These are phyloP conservation scores for Acer negundo DNA, from an alignment of 345 rosid species.

Conservation along the genomic window DNA sequence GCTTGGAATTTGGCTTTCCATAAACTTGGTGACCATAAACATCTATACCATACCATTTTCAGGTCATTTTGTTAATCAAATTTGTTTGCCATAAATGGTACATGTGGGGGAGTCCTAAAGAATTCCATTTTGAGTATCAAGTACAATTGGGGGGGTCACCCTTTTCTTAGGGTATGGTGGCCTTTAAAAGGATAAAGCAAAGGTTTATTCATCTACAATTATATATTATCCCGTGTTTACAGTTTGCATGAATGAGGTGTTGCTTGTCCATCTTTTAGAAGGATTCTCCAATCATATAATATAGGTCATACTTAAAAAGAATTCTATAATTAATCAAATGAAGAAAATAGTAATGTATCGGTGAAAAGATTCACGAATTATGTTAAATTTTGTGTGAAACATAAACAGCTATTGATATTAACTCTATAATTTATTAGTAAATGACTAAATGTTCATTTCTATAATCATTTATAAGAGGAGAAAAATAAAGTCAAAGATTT, in stretches of 20 bases:
- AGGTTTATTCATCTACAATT: slow-evolving; percentile 10
- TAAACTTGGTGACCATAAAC: background rate
- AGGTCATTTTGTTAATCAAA: slow-evolving; percentile 20
- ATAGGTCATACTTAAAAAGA: background rate
- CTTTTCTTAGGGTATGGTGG: background rate
- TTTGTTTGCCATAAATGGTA: slow-evolving; percentile 18
- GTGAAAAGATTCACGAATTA: too few species aligned
- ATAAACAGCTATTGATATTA: too few species aligned
- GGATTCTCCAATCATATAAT: background rate
- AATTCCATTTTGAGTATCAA: slow-evolving; percentile 1
- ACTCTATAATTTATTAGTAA: background rate
- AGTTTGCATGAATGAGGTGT: background rate
- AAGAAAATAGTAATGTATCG: background rate
- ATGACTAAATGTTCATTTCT: too few species aligned
- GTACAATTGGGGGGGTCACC: background rate
- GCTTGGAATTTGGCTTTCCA: slow-evolving; percentile 21
- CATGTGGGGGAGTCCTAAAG: slow-evolving; percentile 16
- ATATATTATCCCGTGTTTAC: background rate
- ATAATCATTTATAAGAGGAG: too few species aligned
- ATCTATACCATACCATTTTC: background rate
- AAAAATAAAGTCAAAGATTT: too few species aligned
- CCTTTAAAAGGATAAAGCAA: background rate
- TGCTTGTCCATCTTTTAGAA: slow-evolving; percentile 4
- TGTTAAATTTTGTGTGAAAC: too few species aligned
- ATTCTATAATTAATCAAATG: background rate